phyloP scores from a whole-genome alignment of 768 basidiomycete species.

The Stropharia rugosoannulata region DNA sequence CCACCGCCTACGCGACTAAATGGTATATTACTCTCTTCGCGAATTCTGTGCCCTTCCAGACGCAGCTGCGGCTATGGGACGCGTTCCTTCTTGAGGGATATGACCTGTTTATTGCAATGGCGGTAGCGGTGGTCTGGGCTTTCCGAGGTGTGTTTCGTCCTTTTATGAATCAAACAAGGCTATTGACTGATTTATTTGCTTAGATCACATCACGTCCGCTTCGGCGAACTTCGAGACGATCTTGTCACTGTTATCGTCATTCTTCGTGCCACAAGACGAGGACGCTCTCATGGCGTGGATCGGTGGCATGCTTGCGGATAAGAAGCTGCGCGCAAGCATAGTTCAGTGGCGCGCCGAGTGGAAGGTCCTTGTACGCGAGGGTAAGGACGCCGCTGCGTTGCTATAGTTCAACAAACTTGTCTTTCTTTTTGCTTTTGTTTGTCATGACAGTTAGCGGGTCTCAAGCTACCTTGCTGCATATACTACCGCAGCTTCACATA shows the following conservation, averaged over 20 bases:
- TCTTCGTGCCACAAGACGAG: conserved; percentile 93
- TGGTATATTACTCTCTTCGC: conserved; percentile 99
- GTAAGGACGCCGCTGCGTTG: conserved; percentile 60
- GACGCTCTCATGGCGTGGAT: conserved; percentile 84
- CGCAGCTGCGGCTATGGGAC: conserved; percentile 94
- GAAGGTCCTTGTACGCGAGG: conserved; percentile 63
- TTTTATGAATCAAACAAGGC: neutral
- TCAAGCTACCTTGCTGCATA: too few relatives aligned
- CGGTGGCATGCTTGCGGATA: conserved; percentile 51
- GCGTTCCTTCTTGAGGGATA: conserved; percentile 87
- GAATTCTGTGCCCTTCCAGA: conserved; percentile 94
- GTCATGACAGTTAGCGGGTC: neutral
- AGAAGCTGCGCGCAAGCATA: conserved; percentile 73
- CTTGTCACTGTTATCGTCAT: conserved; percentile 87
- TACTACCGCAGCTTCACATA: too few relatives aligned
- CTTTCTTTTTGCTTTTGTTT: neutral
- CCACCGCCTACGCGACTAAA: conserved; percentile 95
- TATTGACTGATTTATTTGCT: neutral
- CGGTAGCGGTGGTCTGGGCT: conserved; percentile 88
- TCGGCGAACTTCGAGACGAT: conserved; percentile 90
- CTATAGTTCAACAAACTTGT: conserved; percentile 33
- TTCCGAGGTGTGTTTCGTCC: conserved; percentile 64
- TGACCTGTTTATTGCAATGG: conserved; percentile 84
- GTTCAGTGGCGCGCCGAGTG: conserved; percentile 78
- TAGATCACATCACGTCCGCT: conserved; percentile 82